Evolutionary conservation across 2,329 filamentous ascomycete species (phyloP).

Genomic region (Colletotrichum tamarilloi): DNA sequence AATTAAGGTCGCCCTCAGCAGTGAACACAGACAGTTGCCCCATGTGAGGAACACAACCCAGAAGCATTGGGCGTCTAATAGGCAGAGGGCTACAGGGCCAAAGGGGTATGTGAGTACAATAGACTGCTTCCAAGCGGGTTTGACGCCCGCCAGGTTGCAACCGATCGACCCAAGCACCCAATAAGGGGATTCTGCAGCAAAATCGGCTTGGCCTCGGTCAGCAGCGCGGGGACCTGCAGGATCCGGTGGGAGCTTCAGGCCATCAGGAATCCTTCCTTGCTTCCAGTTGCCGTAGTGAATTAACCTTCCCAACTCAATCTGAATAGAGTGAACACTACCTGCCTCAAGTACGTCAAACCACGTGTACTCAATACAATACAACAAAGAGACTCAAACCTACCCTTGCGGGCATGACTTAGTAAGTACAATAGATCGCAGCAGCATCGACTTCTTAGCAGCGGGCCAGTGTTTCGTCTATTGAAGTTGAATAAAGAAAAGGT

Average conservation of each 20-base stretch:
- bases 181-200: not conserved
- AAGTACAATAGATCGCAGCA: not conserved
- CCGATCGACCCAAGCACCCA: not conserved
- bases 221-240: not conserved
- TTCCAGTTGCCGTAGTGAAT: not conserved
- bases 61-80: not conserved
- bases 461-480: not conserved
- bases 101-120: not conserved
- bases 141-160: not conserved
- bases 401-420: too few relatives aligned
- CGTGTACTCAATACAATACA: too few relatives aligned
- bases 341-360: not conserved
- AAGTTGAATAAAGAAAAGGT: not conserved
- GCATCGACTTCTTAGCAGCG: not conserved
- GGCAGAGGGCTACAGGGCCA: not conserved
- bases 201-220: not conserved
- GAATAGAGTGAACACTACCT: not conserved
- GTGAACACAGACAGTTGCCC: slow-evolving; percentile 30
- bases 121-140: not conserved
- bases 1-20: slow-evolving; percentile 22
- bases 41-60: not conserved
- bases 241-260: not conserved
- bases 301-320: not conserved
- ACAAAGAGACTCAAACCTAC: not conserved
- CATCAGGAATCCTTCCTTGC: not conserved